Evolutionary conservation across 2,329 filamentous ascomycete species (phyloP).

Genomic region (Neoscytalidium dimidiatum): DNA sequence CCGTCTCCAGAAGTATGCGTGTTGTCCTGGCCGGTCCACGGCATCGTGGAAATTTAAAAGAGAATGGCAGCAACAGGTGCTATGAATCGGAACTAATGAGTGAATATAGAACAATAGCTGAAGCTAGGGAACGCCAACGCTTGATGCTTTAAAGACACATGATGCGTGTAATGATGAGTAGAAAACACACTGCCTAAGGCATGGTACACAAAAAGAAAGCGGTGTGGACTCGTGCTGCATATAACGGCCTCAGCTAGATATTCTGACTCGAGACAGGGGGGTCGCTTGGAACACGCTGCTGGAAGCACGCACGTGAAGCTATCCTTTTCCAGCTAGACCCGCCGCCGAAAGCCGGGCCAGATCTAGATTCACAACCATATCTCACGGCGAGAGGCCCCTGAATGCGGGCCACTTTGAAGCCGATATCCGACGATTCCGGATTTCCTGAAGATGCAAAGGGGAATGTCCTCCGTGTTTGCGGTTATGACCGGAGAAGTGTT

Average conservation of each 20-base stretch:
- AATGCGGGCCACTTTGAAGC: background rate
- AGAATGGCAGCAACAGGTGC: background rate
- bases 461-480: background rate
- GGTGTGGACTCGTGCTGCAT: background rate
- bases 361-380: slow-evolving; percentile 3
- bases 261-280: slow-evolving; percentile 4
- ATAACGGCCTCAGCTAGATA: background rate
- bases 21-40: slow-evolving; percentile 4
- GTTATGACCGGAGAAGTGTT: background rate
- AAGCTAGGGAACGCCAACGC: background rate
- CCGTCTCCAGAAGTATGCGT: background rate
- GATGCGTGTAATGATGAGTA: background rate
- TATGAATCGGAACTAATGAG: background rate
- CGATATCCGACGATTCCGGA: background rate
- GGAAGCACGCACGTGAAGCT: slow-evolving; percentile 6
- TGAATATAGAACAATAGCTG: background rate
- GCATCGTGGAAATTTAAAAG: background rate
- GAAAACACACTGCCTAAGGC: background rate
- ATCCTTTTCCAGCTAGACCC: background rate
- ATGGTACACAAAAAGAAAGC: background rate
- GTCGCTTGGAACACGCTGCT: background rate
- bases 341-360: background rate
- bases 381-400: background rate
- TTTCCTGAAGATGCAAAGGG: background rate
- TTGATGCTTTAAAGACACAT: background rate